Conservation (phyloP, 1,139 yeast species). For the Diutina pseudorugosa region DNA sequence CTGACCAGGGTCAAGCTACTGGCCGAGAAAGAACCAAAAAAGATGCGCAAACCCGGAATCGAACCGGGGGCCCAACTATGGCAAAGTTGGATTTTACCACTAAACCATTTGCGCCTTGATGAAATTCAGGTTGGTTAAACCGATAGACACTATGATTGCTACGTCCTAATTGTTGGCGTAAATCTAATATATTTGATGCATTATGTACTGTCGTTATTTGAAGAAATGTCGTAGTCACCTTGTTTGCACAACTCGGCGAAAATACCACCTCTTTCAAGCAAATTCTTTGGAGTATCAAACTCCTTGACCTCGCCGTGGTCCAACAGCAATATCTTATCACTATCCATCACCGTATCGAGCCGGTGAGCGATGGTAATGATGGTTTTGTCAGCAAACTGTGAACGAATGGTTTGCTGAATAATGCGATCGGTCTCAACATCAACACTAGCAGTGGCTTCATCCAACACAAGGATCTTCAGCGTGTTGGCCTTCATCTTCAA, state of each 20-base stretch:
- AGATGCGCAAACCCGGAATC: not conserved
- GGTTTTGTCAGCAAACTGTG: slow-evolving; percentile 51
- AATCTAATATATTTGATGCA: not conserved
- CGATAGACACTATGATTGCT: not conserved
- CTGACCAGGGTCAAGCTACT: too few species aligned
- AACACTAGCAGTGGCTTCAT: slow-evolving; percentile 82
- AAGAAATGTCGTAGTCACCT: not conserved
- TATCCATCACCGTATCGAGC: slow-evolving; percentile 69
- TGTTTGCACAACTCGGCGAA: slow-evolving; percentile 22
- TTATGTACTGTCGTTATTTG: not conserved
- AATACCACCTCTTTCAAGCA: slow-evolving; percentile 30
- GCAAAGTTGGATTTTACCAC: not conserved
- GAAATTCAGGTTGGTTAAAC: not conserved
- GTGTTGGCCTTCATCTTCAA: slow-evolving; percentile 18
- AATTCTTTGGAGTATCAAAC: slow-evolving; percentile 49
- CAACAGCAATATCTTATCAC: slow-evolving; percentile 58
- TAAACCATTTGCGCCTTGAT: not conserved
- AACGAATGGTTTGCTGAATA: slow-evolving; percentile 62
- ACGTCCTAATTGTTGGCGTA: not conserved
- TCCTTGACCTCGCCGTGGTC: slow-evolving; percentile 60
- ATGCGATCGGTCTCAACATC: slow-evolving; percentile 70
- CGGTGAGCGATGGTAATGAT: slow-evolving; percentile 77
- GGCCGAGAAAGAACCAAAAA: too few species aligned
- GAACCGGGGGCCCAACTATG: not conserved
- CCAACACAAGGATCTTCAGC: slow-evolving; percentile 54